phyloP scores from a whole-genome alignment of 2,329 filamentous ascomycete species.

The Aspergillus bombycis region DNA sequence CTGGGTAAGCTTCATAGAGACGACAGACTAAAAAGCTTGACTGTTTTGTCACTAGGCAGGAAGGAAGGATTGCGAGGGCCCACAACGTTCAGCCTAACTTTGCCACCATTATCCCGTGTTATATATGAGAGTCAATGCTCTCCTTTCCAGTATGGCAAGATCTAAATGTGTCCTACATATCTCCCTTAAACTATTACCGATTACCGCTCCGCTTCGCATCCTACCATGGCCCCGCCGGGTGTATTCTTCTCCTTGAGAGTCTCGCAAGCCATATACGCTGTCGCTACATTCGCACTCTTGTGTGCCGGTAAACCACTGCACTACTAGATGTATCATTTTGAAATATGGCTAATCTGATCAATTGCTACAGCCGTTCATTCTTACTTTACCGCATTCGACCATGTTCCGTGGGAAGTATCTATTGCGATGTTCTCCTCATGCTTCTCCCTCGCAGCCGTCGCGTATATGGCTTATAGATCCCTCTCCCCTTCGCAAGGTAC shows the following conservation, averaged over 20 bases:
- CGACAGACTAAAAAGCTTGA: not conserved
- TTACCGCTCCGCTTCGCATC: not conserved
- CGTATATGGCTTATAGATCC: not conserved
- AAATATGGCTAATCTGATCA: not conserved
- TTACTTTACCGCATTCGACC: not conserved
- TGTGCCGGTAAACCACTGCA: not conserved
- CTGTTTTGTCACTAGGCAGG: not conserved
- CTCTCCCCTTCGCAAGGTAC: not conserved
- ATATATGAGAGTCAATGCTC: not conserved
- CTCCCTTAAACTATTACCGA: not conserved
- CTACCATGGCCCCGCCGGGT: not conserved
- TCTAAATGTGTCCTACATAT: not conserved
- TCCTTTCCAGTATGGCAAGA: not conserved
- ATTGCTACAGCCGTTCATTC: not conserved
- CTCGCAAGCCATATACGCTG: not conserved
- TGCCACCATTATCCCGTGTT: not conserved
- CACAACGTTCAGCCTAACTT: not conserved
- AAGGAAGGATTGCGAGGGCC: not conserved
- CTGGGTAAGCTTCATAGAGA: not conserved
- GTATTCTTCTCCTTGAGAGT: not conserved
- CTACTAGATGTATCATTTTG: accelerated
- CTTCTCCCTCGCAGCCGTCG: not conserved
- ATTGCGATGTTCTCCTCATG: not conserved
- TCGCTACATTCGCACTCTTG: not conserved
- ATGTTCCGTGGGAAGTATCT: not conserved